Conservation (phyloP, 129 eudicot genomes). For the Flaveria trinervia region DNA sequence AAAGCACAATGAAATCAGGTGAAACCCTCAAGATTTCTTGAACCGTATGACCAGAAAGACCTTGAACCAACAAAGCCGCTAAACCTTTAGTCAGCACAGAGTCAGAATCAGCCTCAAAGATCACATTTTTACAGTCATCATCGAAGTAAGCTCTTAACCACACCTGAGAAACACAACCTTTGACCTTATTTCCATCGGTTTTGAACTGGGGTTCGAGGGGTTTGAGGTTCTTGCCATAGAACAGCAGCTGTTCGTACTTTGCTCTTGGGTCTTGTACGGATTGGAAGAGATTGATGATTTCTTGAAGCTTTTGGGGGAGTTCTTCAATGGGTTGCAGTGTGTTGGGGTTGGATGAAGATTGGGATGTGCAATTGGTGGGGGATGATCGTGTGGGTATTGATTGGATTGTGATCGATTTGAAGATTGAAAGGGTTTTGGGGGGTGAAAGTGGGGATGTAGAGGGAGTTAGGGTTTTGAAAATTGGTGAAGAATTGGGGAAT, state of each 20-base stretch:
- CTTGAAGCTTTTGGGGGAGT: constrained; percentile 80
- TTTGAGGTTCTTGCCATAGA: constrained; percentile 59
- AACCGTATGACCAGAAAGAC: constrained; percentile 71
- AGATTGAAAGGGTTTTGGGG: constrained; percentile 16
- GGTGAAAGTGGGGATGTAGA: constrained; percentile 23
- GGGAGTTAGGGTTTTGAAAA: constrained; percentile 42
- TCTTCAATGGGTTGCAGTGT: constrained; percentile 43
- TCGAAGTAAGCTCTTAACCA: constrained; percentile 79
- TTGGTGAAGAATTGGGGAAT: constrained; percentile 41
- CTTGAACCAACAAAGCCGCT: constrained; percentile 79
- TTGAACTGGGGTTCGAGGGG: constrained; percentile 63
- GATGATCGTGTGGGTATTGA: constrained; percentile 44
- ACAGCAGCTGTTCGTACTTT: constrained; percentile 73
- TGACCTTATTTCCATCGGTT: constrained; percentile 66
- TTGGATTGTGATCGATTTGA: constrained; percentile 55
- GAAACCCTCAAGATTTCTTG: constrained; percentile 64
- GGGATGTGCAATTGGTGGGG: constrained; percentile 38
- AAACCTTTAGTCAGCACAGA: constrained; percentile 79
- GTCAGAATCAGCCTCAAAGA: constrained; percentile 88
- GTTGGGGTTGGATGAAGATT: constrained; percentile 38
- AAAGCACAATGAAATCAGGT: constrained; percentile 70
- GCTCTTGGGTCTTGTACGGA: constrained; percentile 71
- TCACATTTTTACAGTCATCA: constrained; percentile 45
- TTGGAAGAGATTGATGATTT: constrained; percentile 73
- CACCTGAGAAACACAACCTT: constrained; percentile 95